Percentiles rank a stretch among this genome's conserved stretches.
phyloP scores from a whole-genome alignment of 495 filamentous ascomycete genomes.

The Eremomyces bilateralis region DNA sequence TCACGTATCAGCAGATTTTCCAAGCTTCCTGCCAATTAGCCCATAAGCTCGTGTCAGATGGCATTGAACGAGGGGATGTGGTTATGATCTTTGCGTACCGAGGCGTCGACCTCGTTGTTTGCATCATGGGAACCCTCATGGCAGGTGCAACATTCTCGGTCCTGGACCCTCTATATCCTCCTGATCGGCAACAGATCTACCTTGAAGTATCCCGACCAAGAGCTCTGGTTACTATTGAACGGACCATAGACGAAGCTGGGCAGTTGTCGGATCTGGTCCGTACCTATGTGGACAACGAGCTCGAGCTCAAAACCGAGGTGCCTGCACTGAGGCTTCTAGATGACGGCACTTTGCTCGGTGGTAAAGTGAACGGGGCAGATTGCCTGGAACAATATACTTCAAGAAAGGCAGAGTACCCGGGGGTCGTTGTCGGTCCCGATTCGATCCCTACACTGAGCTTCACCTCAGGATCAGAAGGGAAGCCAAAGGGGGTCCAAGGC shows the following conservation, averaged over 20 bases:
- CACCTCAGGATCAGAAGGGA: constrained; percentile 69
- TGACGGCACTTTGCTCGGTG: constrained; percentile 54
- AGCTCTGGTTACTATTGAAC: constrained; percentile 59
- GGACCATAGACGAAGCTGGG: constrained; percentile 56
- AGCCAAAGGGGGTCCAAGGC: constrained; percentile 71
- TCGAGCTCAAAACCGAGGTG: constrained; percentile 52
- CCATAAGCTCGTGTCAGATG: constrained; percentile 51
- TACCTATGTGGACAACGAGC: constrained; percentile 49
- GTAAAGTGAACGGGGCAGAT: constrained; percentile 40
- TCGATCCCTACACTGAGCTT: constrained; percentile 66
- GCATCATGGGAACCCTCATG: constrained; percentile 37
- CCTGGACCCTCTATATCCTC: constrained; percentile 76
- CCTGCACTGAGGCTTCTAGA: constrained; percentile 54
- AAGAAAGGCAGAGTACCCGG: constrained; percentile 35
- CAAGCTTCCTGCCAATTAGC: constrained; percentile 65
- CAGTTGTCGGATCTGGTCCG: constrained; percentile 46
- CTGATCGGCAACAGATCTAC: constrained; percentile 72
- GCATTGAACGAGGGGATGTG: constrained; percentile 62
- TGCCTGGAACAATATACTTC: constrained; percentile 32
- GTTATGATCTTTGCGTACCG: constrained; percentile 86
- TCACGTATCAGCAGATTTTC: constrained; percentile 77
- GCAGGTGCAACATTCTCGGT: constrained; percentile 57
- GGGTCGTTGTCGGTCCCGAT: constrained; percentile 75
- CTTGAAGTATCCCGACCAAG: constrained; percentile 71
- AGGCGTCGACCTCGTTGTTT: constrained; percentile 48